Conservation (phyloP, 495 filamentous ascomycete genomes). For the Cairneyella variabilis region DNA sequence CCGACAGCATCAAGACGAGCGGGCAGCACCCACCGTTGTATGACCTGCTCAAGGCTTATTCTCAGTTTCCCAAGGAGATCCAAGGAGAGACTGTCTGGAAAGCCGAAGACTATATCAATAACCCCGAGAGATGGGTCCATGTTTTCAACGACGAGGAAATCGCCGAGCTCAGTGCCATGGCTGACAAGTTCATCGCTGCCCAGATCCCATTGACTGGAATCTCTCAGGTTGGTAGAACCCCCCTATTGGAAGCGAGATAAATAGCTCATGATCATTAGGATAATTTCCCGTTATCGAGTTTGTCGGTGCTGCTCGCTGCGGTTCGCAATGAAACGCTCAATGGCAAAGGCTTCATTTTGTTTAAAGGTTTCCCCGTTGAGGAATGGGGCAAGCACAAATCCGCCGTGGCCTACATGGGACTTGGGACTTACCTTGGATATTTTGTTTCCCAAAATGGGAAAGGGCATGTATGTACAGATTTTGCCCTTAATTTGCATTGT, state of each 20-base stretch:
- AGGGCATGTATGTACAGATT: too few relatives aligned
- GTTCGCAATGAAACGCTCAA: slow-evolving; percentile 71
- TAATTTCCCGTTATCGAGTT: slow-evolving; percentile 62
- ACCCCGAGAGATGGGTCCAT: slow-evolving; percentile 76
- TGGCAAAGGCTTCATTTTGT: slow-evolving; percentile 87
- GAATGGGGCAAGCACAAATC: slow-evolving; percentile 78
- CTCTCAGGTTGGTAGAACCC: slow-evolving; percentile 44
- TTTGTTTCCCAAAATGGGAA: slow-evolving; percentile 80
- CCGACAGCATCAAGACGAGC: slow-evolving; percentile 58
- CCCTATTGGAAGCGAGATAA: background rate
- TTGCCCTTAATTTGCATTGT: too few relatives aligned
- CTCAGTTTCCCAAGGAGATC: slow-evolving; percentile 69
- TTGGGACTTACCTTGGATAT: slow-evolving; percentile 84
- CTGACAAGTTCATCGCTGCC: slow-evolving; percentile 63
- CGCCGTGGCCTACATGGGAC: slow-evolving; percentile 84
- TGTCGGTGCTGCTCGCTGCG: slow-evolving; percentile 48
- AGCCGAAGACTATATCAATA: slow-evolving; percentile 62
- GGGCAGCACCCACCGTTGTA: slow-evolving; percentile 78
- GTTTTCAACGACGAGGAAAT: slow-evolving; percentile 63
- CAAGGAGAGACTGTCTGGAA: slow-evolving; percentile 76
- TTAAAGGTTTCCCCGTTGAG: slow-evolving; percentile 74
- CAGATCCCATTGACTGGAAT: slow-evolving; percentile 69
- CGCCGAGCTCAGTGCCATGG: slow-evolving; percentile 59
- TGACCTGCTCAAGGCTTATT: slow-evolving; percentile 61
- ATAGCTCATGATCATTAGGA: slow-evolving; percentile 30